Percentiles rank a stretch among this genome's conserved stretches.
Conservation (phyloP, 2,329 filamentous ascomycete genomes). For the Esteya vermicola region DNA sequence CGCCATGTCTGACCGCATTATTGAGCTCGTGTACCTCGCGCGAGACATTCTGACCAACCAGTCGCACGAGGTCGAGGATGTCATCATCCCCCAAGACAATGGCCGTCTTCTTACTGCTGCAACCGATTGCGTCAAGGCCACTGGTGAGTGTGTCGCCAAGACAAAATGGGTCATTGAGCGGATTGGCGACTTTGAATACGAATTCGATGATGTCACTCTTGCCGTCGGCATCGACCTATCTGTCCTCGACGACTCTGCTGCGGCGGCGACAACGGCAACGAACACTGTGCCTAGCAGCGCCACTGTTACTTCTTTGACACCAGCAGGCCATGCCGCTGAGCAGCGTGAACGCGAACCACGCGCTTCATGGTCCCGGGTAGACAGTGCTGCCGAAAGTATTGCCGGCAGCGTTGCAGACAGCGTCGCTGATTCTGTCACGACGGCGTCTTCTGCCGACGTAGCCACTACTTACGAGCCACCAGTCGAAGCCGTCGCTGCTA, state of each 20-base stretch:
- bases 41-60: slow-evolving; percentile 61
- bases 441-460: slow-evolving; percentile 7
- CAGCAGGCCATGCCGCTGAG: too few species aligned
- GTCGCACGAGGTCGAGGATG: slow-evolving; percentile 56
- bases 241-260: slow-evolving; percentile 23
- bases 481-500: too few species aligned
- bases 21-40: slow-evolving; percentile 67
- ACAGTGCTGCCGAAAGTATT: too few species aligned
- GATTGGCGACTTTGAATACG: slow-evolving; percentile 83
- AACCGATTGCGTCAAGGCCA: slow-evolving; percentile 76
- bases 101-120: slow-evolving; percentile 62
- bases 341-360: too few species aligned
- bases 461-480: background rate
- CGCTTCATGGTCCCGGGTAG: too few species aligned
- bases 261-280: background rate
- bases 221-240: slow-evolving; percentile 44
- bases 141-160: slow-evolving; percentile 82
- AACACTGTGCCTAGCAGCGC: background rate
- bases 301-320: too few species aligned
- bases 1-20: slow-evolving; percentile 66
- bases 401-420: background rate
- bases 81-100: slow-evolving; percentile 70
- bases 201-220: slow-evolving; percentile 41
- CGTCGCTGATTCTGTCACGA: background rate
- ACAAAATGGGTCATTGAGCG: slow-evolving; percentile 74